A percentile compares a stretch with the other conserved stretches of the same genome.
phyloP scores from a whole-genome alignment of 2,329 filamentous ascomycete genomes.

The Coleophoma cylindrospora region DNA sequence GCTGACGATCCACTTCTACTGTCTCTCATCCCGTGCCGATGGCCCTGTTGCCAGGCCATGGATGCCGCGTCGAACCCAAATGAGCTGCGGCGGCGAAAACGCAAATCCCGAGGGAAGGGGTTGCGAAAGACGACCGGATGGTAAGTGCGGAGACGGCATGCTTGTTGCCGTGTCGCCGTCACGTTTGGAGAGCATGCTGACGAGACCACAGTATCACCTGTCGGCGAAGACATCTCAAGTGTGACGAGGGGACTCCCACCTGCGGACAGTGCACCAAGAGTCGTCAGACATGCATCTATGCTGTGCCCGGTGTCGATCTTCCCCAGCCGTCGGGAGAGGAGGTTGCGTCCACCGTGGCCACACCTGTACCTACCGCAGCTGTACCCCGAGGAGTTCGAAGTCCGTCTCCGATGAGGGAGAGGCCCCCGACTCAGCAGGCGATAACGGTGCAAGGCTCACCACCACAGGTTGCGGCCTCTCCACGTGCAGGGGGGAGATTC shows the following conservation, averaged over 20 bases:
- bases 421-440: too few relatives aligned
- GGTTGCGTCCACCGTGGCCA: too few relatives aligned
- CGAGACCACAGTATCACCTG: constrained; percentile 31
- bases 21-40: background rate
- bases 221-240: constrained; percentile 39
- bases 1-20: too few relatives aligned
- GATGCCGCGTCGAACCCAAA: background rate
- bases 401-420: too few relatives aligned
- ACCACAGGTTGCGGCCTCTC: background rate
- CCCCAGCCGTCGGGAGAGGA: too few relatives aligned
- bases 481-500: background rate
- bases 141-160: constrained; percentile 5
- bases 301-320: constrained; percentile 1
- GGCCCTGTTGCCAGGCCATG: background rate
- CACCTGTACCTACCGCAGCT: too few relatives aligned
- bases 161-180: too few relatives aligned
- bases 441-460: background rate
- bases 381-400: too few relatives aligned
- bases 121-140: constrained; percentile 38
- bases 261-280: constrained; percentile 39
- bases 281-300: constrained; percentile 35
- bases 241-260: constrained; percentile 37
- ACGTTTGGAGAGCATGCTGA: background rate
- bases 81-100: constrained; percentile 4
- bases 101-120: constrained; percentile 33